These are phyloP conservation scores for Xylaria sp. DNA, from an alignment of 495 filamentous ascomycete genomes.

Conservation along the genomic window DNA sequence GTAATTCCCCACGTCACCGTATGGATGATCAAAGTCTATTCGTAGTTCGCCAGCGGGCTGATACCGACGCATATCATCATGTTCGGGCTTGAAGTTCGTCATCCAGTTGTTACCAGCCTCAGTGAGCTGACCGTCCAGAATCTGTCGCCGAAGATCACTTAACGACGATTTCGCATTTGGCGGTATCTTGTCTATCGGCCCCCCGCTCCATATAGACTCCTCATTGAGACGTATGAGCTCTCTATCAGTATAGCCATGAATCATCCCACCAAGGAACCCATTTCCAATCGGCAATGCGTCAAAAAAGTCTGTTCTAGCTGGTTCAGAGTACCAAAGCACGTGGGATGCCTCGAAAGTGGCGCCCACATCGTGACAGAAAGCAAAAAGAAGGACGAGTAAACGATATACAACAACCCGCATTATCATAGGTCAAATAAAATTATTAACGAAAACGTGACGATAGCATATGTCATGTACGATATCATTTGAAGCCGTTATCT, in stretches of 20 bases:
- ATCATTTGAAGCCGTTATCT: not conserved
- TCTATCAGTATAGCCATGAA: conserved; percentile 54
- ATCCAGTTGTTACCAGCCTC: conserved; percentile 50
- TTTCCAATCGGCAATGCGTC: conserved; percentile 50
- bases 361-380: not conserved
- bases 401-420: not conserved
- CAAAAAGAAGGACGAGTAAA: not conserved
- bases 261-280: conserved; percentile 56
- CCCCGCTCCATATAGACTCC: conserved; percentile 59
- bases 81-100: conserved; percentile 51
- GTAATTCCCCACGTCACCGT: not conserved
- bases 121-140: conserved; percentile 47
- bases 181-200: conserved; percentile 46
- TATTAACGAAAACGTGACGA: not conserved
- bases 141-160: conserved; percentile 47
- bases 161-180: conserved; percentile 48
- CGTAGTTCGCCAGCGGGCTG: conserved; percentile 53
- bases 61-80: conserved; percentile 55
- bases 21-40: conserved; percentile 50
- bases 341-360: conserved; percentile 9
- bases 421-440: not conserved
- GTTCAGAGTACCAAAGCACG: conserved; percentile 18
- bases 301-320: conserved; percentile 31
- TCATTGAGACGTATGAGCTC: conserved; percentile 60
- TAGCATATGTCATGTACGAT: not conserved